Conservation (phyloP, 495 filamentous ascomycete genomes). For the Tuber borchii region DNA sequence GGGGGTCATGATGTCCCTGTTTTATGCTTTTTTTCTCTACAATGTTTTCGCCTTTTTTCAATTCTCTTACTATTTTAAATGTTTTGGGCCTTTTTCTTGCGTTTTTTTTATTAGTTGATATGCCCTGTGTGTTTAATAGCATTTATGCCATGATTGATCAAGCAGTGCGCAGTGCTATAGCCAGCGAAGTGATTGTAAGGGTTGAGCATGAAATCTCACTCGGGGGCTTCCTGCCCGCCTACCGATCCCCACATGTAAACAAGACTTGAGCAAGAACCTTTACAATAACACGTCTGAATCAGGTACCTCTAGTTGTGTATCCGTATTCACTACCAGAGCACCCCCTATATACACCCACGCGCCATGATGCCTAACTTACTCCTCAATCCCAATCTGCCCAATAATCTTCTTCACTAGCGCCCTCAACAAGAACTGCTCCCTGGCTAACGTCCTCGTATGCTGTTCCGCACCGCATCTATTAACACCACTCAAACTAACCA, state of each 20-base stretch:
- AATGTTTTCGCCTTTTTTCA: constrained; percentile 15
- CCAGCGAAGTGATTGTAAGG: not conserved
- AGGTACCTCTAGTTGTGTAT: not conserved
- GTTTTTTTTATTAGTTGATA: constrained; percentile 27
- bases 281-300: not conserved
- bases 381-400: constrained; percentile 66
- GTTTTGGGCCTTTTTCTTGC: constrained; percentile 15
- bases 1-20: not conserved
- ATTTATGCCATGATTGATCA: constrained; percentile 1
- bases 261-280: not conserved
- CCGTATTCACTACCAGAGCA: not conserved
- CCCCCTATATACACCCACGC: not conserved
- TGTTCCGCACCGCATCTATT: constrained; percentile 35
- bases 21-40: not conserved
- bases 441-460: constrained; percentile 71
- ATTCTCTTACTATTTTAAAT: constrained; percentile 32
- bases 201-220: not conserved
- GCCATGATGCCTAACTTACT: not conserved
- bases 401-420: constrained; percentile 84
- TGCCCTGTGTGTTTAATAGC: constrained; percentile 26
- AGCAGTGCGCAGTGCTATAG: not conserved
- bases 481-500: not conserved
- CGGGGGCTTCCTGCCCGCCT: not conserved
- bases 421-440: constrained; percentile 87
- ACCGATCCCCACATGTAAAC: no score